A percentile compares a stretch with the other conserved stretches of the same genome.
Conservation (phyloP, 2,329 filamentous ascomycete genomes). For the Diaporthe longicolla region DNA sequence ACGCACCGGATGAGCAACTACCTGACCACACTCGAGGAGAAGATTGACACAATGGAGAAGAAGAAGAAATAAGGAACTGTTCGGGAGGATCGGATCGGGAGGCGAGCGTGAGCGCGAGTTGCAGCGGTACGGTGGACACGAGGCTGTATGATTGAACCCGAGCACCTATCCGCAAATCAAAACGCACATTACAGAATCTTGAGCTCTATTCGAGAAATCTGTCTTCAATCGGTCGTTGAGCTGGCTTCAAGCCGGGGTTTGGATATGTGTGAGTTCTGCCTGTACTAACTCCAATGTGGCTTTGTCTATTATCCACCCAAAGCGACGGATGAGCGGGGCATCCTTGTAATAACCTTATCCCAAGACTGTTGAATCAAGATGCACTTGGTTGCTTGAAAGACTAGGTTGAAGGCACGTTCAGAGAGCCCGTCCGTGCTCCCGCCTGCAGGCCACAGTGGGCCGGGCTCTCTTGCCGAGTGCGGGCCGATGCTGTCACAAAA, state of each 20-base stretch:
- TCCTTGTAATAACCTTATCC: no score
- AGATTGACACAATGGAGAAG: conserved; percentile 74
- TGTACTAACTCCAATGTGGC: not conserved
- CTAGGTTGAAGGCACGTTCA: not conserved
- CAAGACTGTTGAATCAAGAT: no score
- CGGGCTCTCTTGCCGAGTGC: conserved; percentile 42
- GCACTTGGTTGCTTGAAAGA: not conserved
- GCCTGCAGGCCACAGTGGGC: conserved; percentile 1
- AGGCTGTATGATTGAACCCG: conserved; percentile 8
- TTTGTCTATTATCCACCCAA: no score
- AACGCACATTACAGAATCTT: not conserved
- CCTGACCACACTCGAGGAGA: conserved; percentile 85
- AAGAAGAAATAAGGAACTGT: conserved; percentile 72
- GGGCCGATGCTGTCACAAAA: conserved; percentile 36
- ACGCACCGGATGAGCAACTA: conserved; percentile 90
- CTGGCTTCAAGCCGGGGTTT: not conserved
- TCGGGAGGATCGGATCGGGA: not conserved
- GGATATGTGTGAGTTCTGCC: not conserved
- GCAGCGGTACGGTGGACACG: not conserved
- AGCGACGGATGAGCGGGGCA: not conserved
- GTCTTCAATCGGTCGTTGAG: not conserved
- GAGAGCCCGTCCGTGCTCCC: not conserved
- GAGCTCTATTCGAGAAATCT: not conserved
- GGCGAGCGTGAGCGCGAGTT: not conserved
- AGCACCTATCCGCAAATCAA: not conserved